Percentiles rank a stretch among this genome's conserved stretches.
phyloP scores from a whole-genome alignment of 805 yeast species.

The Candida bentonensis region DNA sequence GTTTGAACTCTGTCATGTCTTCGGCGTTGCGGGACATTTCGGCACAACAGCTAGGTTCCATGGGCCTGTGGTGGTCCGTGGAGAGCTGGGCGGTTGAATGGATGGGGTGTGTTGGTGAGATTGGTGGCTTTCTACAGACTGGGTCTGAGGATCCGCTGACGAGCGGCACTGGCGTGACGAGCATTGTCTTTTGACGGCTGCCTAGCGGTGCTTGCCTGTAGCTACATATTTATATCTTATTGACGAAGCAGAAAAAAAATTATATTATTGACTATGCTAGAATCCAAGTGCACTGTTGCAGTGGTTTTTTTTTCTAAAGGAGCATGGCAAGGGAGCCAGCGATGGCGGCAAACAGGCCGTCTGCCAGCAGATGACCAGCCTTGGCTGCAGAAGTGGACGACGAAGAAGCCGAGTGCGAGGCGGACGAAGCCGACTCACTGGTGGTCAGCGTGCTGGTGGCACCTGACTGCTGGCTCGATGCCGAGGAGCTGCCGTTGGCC shows the following conservation, averaged over 20 bases:
- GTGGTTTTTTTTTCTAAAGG: conserved; percentile 2
- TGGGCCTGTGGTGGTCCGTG: conserved; percentile 64
- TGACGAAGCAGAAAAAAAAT: no score
- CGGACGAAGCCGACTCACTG: conserved; percentile 2
- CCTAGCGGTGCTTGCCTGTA: no score
- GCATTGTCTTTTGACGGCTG: not conserved
- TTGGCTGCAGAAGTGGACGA: conserved; percentile 6
- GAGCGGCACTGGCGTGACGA: not conserved
- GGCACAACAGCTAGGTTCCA: conserved; percentile 45
- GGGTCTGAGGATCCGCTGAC: conserved; percentile 1
- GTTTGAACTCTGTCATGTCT: conserved; percentile 30
- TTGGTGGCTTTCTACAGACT: conserved; percentile 17
- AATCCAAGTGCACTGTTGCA: conserved; percentile 3
- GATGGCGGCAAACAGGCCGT: conserved; percentile 7
- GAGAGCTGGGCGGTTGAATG: conserved; percentile 69
- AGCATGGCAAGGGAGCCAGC: conserved; percentile 9
- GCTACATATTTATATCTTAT: no score
- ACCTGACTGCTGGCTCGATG: conserved; percentile 3
- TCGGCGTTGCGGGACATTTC: conserved; percentile 11
- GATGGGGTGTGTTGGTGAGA: conserved; percentile 51
- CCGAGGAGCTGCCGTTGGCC: conserved; percentile 2
- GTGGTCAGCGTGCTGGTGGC: conserved; percentile 1
- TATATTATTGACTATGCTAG: conserved; percentile 4
- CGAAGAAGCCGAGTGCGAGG: not conserved
- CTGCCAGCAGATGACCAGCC: conserved; percentile 5